Evolutionary conservation across 148 eudicot species (phyloP).

Genomic region (Chenopodium album): DNA sequence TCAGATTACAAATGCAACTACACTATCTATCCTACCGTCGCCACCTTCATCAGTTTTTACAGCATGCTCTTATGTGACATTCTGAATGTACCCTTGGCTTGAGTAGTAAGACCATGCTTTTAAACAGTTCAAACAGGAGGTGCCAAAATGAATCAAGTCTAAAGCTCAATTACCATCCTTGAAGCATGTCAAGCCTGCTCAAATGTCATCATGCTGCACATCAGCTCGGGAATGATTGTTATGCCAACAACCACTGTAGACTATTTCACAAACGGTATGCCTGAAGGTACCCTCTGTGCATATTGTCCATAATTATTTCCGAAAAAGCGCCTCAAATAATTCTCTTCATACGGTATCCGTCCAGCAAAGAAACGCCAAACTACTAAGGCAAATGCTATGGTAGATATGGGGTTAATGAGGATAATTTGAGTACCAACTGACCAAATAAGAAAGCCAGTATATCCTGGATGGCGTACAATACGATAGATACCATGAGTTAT

Average conservation of each 20-base stretch:
- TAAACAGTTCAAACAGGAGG: neutral
- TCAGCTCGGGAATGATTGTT: neutral
- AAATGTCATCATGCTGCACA: neutral
- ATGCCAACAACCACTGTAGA: neutral
- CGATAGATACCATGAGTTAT: constrained; percentile 67
- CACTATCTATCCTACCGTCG: neutral
- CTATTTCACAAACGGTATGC: constrained; percentile 77
- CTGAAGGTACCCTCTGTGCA: constrained; percentile 63
- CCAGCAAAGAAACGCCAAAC: constrained; percentile 71
- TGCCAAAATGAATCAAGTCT: neutral
- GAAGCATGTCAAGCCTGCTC: neutral
- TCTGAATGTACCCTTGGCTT: neutral
- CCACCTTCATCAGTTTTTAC: neutral
- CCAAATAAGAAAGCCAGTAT: constrained; percentile 84
- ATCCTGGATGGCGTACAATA: constrained; percentile 79
- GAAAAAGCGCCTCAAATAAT: constrained; percentile 74
- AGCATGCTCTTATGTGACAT: neutral
- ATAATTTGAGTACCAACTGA: constrained; percentile 85
- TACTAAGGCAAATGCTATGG: constrained; percentile 59
- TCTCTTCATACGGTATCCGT: constrained; percentile 88
- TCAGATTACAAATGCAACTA: neutral
- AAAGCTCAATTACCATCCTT: neutral
- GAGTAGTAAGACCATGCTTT: neutral
- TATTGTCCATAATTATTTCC: constrained; percentile 66
- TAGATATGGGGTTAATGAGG: constrained; percentile 77